Base-by-base conservation (phyloP, 106 monocot genomes). In the Cymbidium sinense region DNA sequence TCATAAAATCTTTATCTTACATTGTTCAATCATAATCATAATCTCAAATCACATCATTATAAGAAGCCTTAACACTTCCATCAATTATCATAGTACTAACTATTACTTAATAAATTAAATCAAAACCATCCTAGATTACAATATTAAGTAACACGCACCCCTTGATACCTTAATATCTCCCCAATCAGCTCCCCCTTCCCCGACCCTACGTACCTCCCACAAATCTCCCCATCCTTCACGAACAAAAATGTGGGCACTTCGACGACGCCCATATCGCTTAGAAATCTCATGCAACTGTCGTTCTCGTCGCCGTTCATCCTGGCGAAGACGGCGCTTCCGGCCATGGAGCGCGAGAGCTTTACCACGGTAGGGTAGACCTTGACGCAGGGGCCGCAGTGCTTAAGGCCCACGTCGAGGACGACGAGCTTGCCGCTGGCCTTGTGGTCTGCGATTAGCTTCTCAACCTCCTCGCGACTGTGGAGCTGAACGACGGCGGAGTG, bases 261-360 rank as follows among this genome's bases (percentile, higher is more conserved):
- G 27, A 96, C 78, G 12, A 94, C 91, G 1, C 90, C 81, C 96
- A 96, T 96, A 74, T 88, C 90, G 76, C 39, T 84, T 35, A 96
- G 77, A 62, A 88, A 96, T 75, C 81, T 83, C 96, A 96, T 88
- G 89, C 96, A 96, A 79, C 93, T 96, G 4, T 96, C 93, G 76
- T 96, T 96, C 91, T 96, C 93, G 70, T 94, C 93, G 29, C 96
- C 93, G 82, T 96, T 91, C 94, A 96, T 96, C 79, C 96, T 88
- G 12, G 93, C 93, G 51, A 96, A 94, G 7, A 94, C 89, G 37
- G 83, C 91, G 5, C 43, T 54, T 75, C 90, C 96, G 27, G 75
- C 85, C 96, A 94, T 96, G 19, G 91, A 90, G 37, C 87, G 70
- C 39, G 96, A 91, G 80, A 96, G 82, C 91, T 90, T 89, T 2